Percentiles rank a stretch among this genome's conserved stretches.
Evolutionary conservation across 1,284 basidiomycete species (phyloP).

Genomic region (Leccinum pachyderme): DNA sequence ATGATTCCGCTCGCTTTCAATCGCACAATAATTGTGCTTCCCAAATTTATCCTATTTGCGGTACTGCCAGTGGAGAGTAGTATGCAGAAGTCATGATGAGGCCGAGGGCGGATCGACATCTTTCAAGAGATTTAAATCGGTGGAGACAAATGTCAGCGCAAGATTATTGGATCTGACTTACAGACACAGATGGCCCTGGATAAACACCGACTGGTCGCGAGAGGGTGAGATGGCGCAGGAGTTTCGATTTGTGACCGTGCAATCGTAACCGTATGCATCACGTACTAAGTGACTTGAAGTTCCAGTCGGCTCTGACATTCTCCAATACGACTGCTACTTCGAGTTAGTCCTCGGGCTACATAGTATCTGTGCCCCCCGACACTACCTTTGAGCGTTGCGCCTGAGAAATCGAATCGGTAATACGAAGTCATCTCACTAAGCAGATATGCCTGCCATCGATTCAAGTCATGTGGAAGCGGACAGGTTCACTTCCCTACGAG

Average conservation of each 20-base stretch:
- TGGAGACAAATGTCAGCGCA: neutral
- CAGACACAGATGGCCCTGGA: neutral
- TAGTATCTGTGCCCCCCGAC: neutral
- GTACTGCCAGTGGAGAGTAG: neutral
- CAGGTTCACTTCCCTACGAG: neutral
- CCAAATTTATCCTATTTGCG: conserved; percentile 2
- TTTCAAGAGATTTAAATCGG: conserved; percentile 8
- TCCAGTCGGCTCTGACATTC: conserved; percentile 1
- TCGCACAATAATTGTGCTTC: conserved; percentile 5
- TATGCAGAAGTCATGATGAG: conserved; percentile 1
- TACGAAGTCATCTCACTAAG: neutral
- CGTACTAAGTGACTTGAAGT: conserved; percentile 11
- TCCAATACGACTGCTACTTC: neutral
- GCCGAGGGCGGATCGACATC: conserved; percentile 7
- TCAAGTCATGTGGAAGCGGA: conserved; percentile 1
- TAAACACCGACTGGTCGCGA: neutral
- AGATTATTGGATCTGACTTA: neutral
- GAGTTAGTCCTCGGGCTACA: neutral
- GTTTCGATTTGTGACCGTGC: neutral
- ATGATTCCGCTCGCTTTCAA: neutral
- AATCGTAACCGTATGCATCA: conserved; percentile 5
- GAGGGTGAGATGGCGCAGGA: neutral
- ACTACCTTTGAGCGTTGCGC: neutral
- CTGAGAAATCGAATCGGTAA: conserved; percentile 6
- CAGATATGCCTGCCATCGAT: neutral